Base-by-base conservation (phyloP, 2,329 filamentous ascomycete genomes). In the Aureobasidium musti region DNA sequence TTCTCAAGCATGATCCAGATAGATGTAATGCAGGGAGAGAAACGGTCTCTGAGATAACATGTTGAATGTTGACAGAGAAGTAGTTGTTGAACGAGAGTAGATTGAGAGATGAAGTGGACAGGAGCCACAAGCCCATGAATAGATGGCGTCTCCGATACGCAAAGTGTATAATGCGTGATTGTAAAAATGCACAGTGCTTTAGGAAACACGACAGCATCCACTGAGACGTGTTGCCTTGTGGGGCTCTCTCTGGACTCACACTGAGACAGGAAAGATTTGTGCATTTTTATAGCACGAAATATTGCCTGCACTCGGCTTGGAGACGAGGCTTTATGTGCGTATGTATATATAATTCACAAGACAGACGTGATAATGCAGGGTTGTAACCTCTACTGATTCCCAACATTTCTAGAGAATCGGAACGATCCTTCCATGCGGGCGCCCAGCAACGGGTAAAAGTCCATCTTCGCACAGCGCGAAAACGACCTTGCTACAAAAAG, bases 361-460 rank as follows among this genome's bases (percentile, higher is more conserved):
- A 47, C 23, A 47, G 28, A 35, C 14, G 26, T 35, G 39, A 54
- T 21, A 39, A 6, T 17, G 43, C 28, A 45, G 10, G 23, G 33
- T 80, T 86, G 86, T 89, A 82, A 87, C 87, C 87, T 82, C 86
- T 83, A 85, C 87, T 89, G 87, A 89, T 89, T 89, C 87, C 87
- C 83, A 84, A 81, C 79, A 82, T 83, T 80, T 89, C 86, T 83
- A 78, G 78, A 83, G 81, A 79, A 82, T 84, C 84, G 78, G 78
- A 85, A 87, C 79, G 84, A 85, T 82, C 74, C 81, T 80, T 83
- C 87, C 86, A 84, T 87, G 79, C 84, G 83, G 87, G 87, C 85
- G 87, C 87, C 87, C 87, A 89, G 87, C 86, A 82, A 88, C 84
- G 86, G 86, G 86, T 84, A 73, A 73, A 73, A 73, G 72, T 80